Evolutionary conservation across 352 stramenopile species (phyloP).

Genomic region (Globisporangium irregulare): DNA sequence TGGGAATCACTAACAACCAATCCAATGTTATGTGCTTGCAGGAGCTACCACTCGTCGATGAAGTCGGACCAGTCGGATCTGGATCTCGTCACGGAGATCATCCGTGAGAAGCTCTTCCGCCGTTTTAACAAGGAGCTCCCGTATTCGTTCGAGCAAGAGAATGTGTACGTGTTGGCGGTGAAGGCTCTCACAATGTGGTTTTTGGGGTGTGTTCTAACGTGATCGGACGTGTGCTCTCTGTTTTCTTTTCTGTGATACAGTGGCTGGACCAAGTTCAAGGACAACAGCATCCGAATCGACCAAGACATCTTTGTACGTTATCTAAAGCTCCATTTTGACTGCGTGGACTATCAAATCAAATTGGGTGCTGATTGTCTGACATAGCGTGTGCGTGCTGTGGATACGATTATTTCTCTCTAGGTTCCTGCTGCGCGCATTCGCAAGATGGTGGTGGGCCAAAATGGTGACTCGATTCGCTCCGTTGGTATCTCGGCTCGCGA

Average conservation of each 20-base stretch:
- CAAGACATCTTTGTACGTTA: constrained; percentile 84
- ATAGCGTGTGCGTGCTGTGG: neutral
- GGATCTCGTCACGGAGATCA: constrained; percentile 85
- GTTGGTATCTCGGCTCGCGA: constrained; percentile 68
- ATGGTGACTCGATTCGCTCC: constrained; percentile 72
- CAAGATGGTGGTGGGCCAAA: constrained; percentile 79
- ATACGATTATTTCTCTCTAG: constrained; percentile 20
- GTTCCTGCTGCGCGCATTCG: constrained; percentile 68
- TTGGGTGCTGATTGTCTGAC: neutral
- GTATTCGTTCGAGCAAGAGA: constrained; percentile 82
- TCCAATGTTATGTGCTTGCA: constrained; percentile 7
- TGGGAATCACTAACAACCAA: neutral
- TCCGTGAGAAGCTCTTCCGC: constrained; percentile 85
- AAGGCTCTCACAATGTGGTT: neutral
- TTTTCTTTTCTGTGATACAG: constrained; percentile 14
- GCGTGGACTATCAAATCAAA: neutral
- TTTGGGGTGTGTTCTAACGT: neutral
- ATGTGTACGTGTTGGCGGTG: constrained; percentile 33
- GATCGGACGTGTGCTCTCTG: neutral
- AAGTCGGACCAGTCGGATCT: constrained; percentile 81
- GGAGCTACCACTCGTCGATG: constrained; percentile 84
- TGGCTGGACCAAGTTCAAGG: constrained; percentile 84
- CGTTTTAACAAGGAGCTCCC: constrained; percentile 87
- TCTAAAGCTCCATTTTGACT: neutral
- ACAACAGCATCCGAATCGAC: constrained; percentile 85